Percentiles rank a stretch among this genome's conserved stretches.
Evolutionary conservation across 768 basidiomycete species (phyloP).

Genomic region (Boletales sp.): DNA sequence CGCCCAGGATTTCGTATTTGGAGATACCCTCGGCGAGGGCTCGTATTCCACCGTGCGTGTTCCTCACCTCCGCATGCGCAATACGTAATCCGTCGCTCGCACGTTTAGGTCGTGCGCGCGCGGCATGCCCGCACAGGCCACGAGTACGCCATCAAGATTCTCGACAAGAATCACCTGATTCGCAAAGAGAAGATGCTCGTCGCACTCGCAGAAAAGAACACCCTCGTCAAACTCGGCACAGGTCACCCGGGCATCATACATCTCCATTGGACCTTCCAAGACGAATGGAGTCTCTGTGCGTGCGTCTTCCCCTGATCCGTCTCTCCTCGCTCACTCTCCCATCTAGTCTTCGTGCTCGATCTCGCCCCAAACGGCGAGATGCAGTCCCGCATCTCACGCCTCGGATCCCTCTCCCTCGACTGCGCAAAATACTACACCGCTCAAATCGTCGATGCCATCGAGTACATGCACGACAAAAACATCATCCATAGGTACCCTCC

Average conservation of each 20-base stretch:
- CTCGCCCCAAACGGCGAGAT: slow-evolving; percentile 76
- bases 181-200: slow-evolving; percentile 75
- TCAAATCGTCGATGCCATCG: slow-evolving; percentile 83
- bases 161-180: slow-evolving; percentile 81
- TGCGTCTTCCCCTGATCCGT: slow-evolving; percentile 23
- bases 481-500: slow-evolving; percentile 74
- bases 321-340: slow-evolving; percentile 4
- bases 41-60: slow-evolving; percentile 74
- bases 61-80: neutral
- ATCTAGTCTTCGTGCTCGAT: slow-evolving; percentile 74
- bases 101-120: slow-evolving; percentile 53
- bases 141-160: slow-evolving; percentile 73
- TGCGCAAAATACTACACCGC: slow-evolving; percentile 86
- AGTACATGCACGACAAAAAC: slow-evolving; percentile 87
- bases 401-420: slow-evolving; percentile 81
- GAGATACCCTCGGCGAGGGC: slow-evolving; percentile 73
- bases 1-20: slow-evolving; percentile 69
- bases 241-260: slow-evolving; percentile 81
- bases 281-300: slow-evolving; percentile 80
- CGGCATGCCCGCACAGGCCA: slow-evolving; percentile 53
- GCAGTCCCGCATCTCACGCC: slow-evolving; percentile 62
- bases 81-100: slow-evolving; percentile 3
- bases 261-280: slow-evolving; percentile 83
- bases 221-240: slow-evolving; percentile 58
- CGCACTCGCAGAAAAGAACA: slow-evolving; percentile 78